Conservation (phyloP, 2,329 filamentous ascomycete species). For the Bipolaris victoriae region DNA sequence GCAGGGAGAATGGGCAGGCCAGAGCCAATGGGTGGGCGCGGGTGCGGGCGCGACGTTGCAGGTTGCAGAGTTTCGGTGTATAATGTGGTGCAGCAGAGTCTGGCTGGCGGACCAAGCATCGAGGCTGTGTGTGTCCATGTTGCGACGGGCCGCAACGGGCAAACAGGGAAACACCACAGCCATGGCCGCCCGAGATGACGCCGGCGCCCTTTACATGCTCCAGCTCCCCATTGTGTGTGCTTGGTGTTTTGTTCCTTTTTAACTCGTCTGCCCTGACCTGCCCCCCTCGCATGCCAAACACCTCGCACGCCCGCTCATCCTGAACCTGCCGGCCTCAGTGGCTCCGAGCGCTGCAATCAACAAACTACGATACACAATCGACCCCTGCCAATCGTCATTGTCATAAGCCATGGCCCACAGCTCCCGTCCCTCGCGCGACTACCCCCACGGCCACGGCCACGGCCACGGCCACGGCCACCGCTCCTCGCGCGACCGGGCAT, state of each 20-base stretch:
- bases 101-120: slow-evolving; percentile 14
- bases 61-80: slow-evolving; percentile 14
- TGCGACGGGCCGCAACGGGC: slow-evolving; percentile 16
- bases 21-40: slow-evolving; percentile 1
- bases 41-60: background rate
- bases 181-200: slow-evolving; percentile 24
- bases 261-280: slow-evolving; percentile 1
- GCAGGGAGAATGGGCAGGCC: background rate
- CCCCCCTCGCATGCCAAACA: slow-evolving; percentile 16
- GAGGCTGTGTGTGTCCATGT: slow-evolving; percentile 13
- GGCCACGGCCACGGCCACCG: slow-evolving; percentile 4
- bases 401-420: slow-evolving; percentile 24
- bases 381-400: background rate
- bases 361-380: background rate
- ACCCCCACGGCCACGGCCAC: background rate
- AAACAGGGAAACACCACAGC: slow-evolving; percentile 28
- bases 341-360: slow-evolving; percentile 6
- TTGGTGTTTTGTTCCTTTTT: slow-evolving; percentile 4
- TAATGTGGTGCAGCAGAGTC: slow-evolving; percentile 7
- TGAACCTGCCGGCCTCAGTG: slow-evolving; percentile 12
- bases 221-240: slow-evolving; percentile 6
- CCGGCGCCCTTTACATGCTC: slow-evolving; percentile 11
- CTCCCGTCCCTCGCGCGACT: slow-evolving; percentile 24
- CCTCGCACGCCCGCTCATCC: slow-evolving; percentile 20
- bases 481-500: slow-evolving; percentile 30